Conservation (phyloP, 495 filamentous ascomycete species). For the Podospora didyma region DNA sequence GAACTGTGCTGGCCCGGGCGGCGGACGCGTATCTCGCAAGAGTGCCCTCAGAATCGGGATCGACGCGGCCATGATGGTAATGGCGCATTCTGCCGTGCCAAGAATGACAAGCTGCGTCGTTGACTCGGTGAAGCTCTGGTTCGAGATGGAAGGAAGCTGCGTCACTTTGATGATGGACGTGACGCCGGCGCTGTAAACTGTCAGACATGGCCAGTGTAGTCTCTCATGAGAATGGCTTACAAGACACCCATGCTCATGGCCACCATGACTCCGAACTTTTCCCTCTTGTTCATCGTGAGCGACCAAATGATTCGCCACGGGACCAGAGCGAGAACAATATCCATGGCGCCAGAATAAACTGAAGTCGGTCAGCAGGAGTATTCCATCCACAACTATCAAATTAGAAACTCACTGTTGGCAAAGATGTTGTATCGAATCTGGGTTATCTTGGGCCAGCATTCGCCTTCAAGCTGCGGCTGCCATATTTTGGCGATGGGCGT, state of each 20-base stretch:
- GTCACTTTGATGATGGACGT: constrained; percentile 27
- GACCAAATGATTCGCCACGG: constrained; percentile 38
- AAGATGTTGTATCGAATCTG: constrained; percentile 34
- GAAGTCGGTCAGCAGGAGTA: not conserved
- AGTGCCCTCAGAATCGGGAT: constrained; percentile 25
- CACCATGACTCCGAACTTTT: constrained; percentile 31
- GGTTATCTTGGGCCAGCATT: constrained; percentile 22
- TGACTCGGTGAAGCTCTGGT: constrained; percentile 20
- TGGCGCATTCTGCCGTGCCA: constrained; percentile 17
- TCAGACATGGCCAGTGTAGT: not conserved
- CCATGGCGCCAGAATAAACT: constrained; percentile 32
- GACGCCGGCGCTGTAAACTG: constrained; percentile 15
- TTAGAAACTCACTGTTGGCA: constrained; percentile 19
- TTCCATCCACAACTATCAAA: not conserved
- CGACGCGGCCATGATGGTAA: constrained; percentile 25
- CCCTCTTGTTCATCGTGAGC: constrained; percentile 31
- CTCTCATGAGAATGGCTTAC: constrained; percentile 7
- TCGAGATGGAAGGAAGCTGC: constrained; percentile 24
- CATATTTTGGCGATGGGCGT: constrained; percentile 29
- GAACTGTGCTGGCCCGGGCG: constrained; percentile 20
- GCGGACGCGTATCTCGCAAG: constrained; percentile 23
- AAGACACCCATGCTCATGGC: constrained; percentile 39
- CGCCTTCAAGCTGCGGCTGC: constrained; percentile 28
- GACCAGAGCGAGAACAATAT: constrained; percentile 30
- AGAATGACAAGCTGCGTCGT: constrained; percentile 23